Base-by-base conservation (phyloP, 108 stramenopile species). In the Bacterosira constricta region DNA sequence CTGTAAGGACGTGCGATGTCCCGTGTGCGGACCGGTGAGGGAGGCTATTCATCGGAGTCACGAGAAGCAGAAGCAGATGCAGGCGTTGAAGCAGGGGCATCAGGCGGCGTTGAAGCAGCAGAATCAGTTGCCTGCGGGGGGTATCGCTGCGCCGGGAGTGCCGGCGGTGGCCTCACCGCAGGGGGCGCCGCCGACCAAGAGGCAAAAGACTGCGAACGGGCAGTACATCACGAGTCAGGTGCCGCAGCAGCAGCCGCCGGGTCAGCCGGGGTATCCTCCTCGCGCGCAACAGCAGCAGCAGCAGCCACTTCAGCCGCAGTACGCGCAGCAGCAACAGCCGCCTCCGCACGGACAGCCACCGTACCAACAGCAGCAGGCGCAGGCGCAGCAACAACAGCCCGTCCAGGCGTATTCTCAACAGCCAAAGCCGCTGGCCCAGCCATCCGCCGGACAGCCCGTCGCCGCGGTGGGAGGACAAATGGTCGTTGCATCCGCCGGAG, bases 1-100 rank as follows among this genome's bases (percentile, higher is more conserved):
- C 7, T 99, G 99, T 73, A 98, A 98, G 68, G 96, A 98, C 60
- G 90, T 87, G 7, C 82, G 96, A n/a, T 99, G 99, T 75, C 96
- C 98, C 2, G 98, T 99, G 0, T 99, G 99, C 78, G 96, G 95
- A 6, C 99, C 99, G 17, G 99, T 99, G 1, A 74, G 97, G 29
- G 98, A 98, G 81, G 98, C 98, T 1, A 99, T 99, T 54, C 95
- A 97, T 77, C 88, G 95, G 29, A 92, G 90, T 83, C 92, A 95
- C 70, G 94, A 95, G 64, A 95, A 95, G 69, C 91, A 92, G 77
- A 95, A 95, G 79, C 94, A 95, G 62, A 92, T 95, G 87, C 91
- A 92, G 66, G 89, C 91, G 10, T 65, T 92, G 57, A 90, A 90
- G 65, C 86, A 89, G 57, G 85, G 88, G 47, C 91, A 92, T 59